Evolutionary conservation across 1,139 yeast genomes (phyloP).

Genomic region (Suhomyces chickasaworum): DNA sequence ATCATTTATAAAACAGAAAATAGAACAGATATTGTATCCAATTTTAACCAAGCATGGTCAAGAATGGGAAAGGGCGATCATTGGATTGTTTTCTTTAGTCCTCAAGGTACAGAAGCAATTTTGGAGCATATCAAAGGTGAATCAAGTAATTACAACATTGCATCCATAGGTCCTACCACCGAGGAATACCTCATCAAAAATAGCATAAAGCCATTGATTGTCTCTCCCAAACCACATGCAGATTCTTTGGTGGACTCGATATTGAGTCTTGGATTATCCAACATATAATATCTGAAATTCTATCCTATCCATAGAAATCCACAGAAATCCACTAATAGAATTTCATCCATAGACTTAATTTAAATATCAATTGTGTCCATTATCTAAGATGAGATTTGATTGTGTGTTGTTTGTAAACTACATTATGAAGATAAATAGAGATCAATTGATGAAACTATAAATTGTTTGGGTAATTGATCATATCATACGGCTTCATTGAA

Average conservation of each 20-base stretch:
- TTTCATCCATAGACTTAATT: too few relatives aligned
- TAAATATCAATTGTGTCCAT: too few relatives aligned
- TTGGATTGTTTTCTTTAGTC: slow-evolving; percentile 89
- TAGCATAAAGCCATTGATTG: slow-evolving; percentile 60
- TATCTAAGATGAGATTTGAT: too few relatives aligned
- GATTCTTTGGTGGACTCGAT: slow-evolving; percentile 49
- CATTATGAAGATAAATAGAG: slow-evolving; percentile 1
- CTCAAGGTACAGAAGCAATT: slow-evolving; percentile 77
- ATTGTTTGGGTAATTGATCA: neutral
- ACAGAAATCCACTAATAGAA: too few relatives aligned
- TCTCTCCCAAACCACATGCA: slow-evolving; percentile 77
- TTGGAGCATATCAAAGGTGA: slow-evolving; percentile 44
- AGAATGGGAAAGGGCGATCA: slow-evolving; percentile 21
- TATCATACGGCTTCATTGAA: slow-evolving; percentile 2
- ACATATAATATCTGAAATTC: too few relatives aligned
- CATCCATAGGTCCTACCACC: slow-evolving; percentile 94
- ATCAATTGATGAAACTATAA: neutral
- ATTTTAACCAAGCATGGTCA: slow-evolving; percentile 32
- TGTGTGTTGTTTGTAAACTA: too few relatives aligned
- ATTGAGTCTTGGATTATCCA: neutral
- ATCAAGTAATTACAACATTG: slow-evolving; percentile 46
- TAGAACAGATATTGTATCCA: slow-evolving; percentile 45
- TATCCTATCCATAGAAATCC: too few relatives aligned
- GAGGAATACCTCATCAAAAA: slow-evolving; percentile 57
- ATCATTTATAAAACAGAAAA: slow-evolving; percentile 71